phyloP scores from a whole-genome alignment of 345 rosid genomes.

The Eucalyptus microcorys region DNA sequence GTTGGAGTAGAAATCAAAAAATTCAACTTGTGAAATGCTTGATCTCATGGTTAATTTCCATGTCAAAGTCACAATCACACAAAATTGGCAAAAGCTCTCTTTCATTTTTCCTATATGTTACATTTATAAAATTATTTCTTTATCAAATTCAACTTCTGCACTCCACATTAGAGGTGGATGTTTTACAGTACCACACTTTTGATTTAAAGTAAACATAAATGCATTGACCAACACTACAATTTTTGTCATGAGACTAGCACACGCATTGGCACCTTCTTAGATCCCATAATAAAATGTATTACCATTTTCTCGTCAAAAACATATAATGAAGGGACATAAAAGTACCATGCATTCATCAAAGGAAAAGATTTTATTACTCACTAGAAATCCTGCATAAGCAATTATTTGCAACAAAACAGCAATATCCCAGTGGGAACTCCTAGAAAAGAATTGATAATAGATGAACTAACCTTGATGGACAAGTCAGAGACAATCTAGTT shows the following conservation, averaged over 20 bases:
- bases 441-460: not conserved
- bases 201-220: not conserved
- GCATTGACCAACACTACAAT: not conserved
- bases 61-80: not conserved
- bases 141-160: not conserved
- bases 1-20: not conserved
- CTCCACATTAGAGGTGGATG: not conserved
- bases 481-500: constrained; percentile 76
- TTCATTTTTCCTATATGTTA: not conserved
- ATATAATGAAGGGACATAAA: not conserved
- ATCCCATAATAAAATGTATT: not conserved
- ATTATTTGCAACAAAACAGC: not conserved
- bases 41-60: not conserved
- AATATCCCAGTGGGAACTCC: not conserved
- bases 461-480: constrained; percentile 76
- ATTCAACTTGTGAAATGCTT: not conserved
- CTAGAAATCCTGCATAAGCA: not conserved
- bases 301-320: not conserved
- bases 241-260: not conserved
- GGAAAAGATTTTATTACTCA: not conserved
- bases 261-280: not conserved
- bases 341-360: not conserved
- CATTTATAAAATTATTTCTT: not conserved
- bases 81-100: not conserved
- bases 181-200: not conserved